Percentiles rank a stretch among this genome's conserved stretches.
phyloP scores from a whole-genome alignment of 2,329 filamentous ascomycete genomes.

The Blumeria hordei region DNA sequence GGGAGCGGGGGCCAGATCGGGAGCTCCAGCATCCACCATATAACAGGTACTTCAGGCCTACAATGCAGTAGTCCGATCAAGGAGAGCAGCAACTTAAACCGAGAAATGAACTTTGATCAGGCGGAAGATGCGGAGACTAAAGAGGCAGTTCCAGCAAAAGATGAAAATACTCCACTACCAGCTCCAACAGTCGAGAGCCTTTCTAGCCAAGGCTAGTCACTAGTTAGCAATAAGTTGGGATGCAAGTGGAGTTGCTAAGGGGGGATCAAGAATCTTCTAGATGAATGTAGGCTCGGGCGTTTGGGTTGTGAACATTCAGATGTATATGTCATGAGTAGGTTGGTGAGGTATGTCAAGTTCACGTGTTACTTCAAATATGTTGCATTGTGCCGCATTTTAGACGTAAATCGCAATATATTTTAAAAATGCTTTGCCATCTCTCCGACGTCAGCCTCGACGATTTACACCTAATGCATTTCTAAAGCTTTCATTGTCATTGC shows the following conservation, averaged over 20 bases:
- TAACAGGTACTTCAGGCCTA: slow-evolving; percentile 21
- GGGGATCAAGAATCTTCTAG: background rate
- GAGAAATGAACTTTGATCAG: slow-evolving; percentile 50
- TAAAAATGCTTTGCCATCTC: too few relatives aligned
- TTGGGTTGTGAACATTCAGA: too few relatives aligned
- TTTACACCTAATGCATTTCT: background rate
- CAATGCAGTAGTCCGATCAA: slow-evolving; percentile 64
- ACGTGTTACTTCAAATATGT: too few relatives aligned
- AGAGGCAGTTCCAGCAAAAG: slow-evolving; percentile 2
- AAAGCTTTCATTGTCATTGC: slow-evolving; percentile 59
- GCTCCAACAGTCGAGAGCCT: background rate
- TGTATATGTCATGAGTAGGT: too few relatives aligned
- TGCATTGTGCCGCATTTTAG: too few relatives aligned
- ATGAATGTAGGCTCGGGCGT: too few relatives aligned
- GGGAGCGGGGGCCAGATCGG: slow-evolving; percentile 18
- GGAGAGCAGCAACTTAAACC: slow-evolving; percentile 68
- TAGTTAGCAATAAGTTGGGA: background rate
- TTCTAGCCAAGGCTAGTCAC: background rate
- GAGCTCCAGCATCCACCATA: slow-evolving; percentile 20
- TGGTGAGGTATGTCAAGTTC: too few relatives aligned
- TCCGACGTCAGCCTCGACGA: too few relatives aligned
- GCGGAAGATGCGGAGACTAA: slow-evolving; percentile 21
- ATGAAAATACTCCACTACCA: slow-evolving; percentile 20
- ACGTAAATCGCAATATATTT: too few relatives aligned
- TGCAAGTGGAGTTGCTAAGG: background rate